A percentile compares a stretch with the other conserved stretches of the same genome.
Evolutionary conservation across 495 filamentous ascomycete species (phyloP).

Genomic region (Friedmanniomyces simplex): DNA sequence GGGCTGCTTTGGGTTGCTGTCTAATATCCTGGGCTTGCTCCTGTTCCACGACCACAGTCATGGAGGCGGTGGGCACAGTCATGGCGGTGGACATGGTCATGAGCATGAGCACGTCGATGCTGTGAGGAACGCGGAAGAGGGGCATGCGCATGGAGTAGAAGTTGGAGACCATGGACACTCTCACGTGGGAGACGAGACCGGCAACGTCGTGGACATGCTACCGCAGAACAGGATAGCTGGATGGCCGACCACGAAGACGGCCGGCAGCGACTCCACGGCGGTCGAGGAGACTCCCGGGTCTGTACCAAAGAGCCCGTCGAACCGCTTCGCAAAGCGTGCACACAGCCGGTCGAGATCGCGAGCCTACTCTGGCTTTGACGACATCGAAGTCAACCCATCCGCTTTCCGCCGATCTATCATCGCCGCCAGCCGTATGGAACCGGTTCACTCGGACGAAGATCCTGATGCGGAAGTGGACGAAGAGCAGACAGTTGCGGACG

Average conservation of each 20-base stretch:
- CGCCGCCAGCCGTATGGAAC: conserved; percentile 50
- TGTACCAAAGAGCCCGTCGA: not conserved
- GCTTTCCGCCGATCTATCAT: conserved; percentile 88
- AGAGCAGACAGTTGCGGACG: conserved; percentile 38
- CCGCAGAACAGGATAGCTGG: conserved; percentile 27
- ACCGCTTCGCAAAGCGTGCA: conserved; percentile 5
- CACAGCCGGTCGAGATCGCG: conserved; percentile 30
- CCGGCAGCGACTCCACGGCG: conserved; percentile 29
- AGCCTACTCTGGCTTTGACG: conserved; percentile 32
- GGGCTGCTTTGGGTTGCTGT: conserved; percentile 73
- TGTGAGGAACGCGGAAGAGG: conserved; percentile 9
- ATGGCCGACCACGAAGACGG: conserved; percentile 25
- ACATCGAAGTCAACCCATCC: conserved; percentile 79
- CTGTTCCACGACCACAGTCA: conserved; percentile 91
- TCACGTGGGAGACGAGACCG: conserved; percentile 36
- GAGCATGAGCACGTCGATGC: conserved; percentile 29
- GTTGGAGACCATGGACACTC: conserved; percentile 30
- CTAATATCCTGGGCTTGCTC: conserved; percentile 79
- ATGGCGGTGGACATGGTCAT: conserved; percentile 30
- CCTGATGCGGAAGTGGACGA: conserved; percentile 44
- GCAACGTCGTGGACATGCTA: conserved; percentile 41
- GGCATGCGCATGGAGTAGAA: conserved; percentile 24
- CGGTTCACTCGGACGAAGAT: conserved; percentile 39
- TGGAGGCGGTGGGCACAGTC: conserved; percentile 43
- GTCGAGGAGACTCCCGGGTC: conserved; percentile 6